Evolutionary conservation across 2,329 filamentous ascomycete species (phyloP).

Genomic region (Aspergillus sp.): DNA sequence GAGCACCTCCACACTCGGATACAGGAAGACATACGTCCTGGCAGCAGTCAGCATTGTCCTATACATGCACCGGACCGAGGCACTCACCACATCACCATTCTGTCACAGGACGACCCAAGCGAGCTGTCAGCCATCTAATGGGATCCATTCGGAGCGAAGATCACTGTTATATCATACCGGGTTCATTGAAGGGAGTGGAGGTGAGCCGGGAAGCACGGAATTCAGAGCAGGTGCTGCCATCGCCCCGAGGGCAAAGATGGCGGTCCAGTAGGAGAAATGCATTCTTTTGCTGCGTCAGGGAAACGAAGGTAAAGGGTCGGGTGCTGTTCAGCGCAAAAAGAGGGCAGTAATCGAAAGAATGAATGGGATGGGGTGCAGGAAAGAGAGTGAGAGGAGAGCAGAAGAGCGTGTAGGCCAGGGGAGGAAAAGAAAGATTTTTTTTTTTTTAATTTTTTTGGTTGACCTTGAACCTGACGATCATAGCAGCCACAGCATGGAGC

Average conservation of each 20-base stretch:
- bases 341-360: neutral
- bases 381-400: slow-evolving; percentile 1
- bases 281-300: slow-evolving; percentile 1
- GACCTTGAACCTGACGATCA: neutral
- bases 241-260: slow-evolving; percentile 4
- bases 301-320: neutral
- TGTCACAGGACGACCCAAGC: neutral
- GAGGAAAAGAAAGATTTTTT: slow-evolving; percentile 1
- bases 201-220: neutral
- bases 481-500: neutral
- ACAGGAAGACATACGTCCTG: neutral
- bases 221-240: slow-evolving; percentile 2
- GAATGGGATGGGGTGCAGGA: slow-evolving; percentile 1
- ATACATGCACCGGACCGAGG: neutral
- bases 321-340: slow-evolving; percentile 1
- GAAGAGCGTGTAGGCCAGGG: too few species aligned
- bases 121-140: neutral
- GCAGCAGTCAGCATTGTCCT: too few species aligned
- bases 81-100: slow-evolving; percentile 8
- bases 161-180: neutral
- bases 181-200: neutral
- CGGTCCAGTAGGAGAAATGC: slow-evolving; percentile 4
- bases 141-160: too few species aligned
- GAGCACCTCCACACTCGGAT: neutral
- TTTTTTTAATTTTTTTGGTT: neutral